Evolutionary conservation across 768 basidiomycete species (phyloP).

Genomic region (Mycena olivaceomarginata): DNA sequence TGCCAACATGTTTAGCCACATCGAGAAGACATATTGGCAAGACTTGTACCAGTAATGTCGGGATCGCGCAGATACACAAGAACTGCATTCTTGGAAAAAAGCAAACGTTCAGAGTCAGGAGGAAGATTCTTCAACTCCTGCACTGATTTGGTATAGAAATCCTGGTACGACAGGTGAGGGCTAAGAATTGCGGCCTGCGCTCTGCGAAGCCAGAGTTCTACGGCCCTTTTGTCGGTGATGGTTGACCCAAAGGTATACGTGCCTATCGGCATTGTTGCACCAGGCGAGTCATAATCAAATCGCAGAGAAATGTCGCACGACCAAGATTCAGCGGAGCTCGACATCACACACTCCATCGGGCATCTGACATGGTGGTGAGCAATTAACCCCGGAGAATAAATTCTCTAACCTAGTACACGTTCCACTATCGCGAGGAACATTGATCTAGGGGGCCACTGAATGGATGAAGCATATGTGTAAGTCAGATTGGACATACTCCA

Average conservation of each 20-base stretch:
- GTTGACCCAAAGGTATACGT: slow-evolving; percentile 62
- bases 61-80: slow-evolving; percentile 67
- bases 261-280: slow-evolving; percentile 12
- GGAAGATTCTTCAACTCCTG: slow-evolving; percentile 45
- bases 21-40: not conserved
- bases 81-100: slow-evolving; percentile 72
- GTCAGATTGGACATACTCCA: slow-evolving; percentile 60
- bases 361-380: slow-evolving; percentile 57
- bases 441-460: slow-evolving; percentile 61
- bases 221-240: slow-evolving; percentile 61
- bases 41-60: slow-evolving; percentile 51
- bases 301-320: slow-evolving; percentile 67
- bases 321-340: slow-evolving; percentile 60
- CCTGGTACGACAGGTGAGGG: slow-evolving; percentile 55
- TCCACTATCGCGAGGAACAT: slow-evolving; percentile 76
- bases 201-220: slow-evolving; percentile 74
- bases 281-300: slow-evolving; percentile 50
- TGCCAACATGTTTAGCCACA: not conserved
- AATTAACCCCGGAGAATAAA: not conserved
- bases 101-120: slow-evolving; percentile 35
- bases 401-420: slow-evolving; percentile 71
- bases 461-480: not conserved
- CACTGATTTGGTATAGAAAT: slow-evolving; percentile 51
- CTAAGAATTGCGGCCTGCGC: slow-evolving; percentile 77
- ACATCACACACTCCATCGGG: slow-evolving; percentile 73